These are phyloP conservation scores for Cutaneotrichosporon sp. DNA, from an alignment of 1,284 basidiomycete species.

Conservation along the genomic window DNA sequence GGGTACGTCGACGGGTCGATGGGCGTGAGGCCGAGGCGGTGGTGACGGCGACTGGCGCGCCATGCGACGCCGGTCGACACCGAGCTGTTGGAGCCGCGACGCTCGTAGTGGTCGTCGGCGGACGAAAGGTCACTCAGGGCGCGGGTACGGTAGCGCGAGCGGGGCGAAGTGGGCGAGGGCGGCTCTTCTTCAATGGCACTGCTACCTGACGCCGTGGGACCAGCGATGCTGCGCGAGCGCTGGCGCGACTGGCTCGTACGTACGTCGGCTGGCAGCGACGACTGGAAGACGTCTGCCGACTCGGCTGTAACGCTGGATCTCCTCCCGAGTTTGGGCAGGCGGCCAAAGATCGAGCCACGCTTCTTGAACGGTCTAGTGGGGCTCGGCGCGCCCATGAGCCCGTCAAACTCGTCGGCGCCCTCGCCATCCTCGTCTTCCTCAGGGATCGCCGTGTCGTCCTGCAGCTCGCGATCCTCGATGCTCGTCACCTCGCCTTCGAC, in stretches of 20 bases:
- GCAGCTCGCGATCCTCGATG: conserved; percentile 62
- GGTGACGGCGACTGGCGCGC: conserved; percentile 2
- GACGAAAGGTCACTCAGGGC: conserved; percentile 28
- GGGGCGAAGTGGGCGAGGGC: neutral
- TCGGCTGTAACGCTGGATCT: conserved; percentile 20
- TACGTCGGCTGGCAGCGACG: conserved; percentile 28
- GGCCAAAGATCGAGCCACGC: conserved; percentile 22
- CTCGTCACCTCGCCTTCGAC: conserved; percentile 62
- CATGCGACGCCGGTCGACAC: conserved; percentile 24
- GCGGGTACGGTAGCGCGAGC: conserved; percentile 18
- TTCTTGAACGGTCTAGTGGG: conserved; percentile 14
- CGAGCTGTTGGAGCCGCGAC: conserved; percentile 40
- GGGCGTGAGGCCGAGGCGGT: conserved; percentile 20
- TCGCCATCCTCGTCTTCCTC: conserved; percentile 54
- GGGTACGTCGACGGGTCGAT: conserved; percentile 36
- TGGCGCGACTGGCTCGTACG: conserved; percentile 10
- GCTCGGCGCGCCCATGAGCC: conserved; percentile 11
- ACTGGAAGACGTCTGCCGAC: conserved; percentile 43
- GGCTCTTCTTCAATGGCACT: neutral
- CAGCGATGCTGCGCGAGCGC: conserved; percentile 14
- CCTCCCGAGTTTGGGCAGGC: conserved; percentile 8
- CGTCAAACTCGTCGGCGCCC: conserved; percentile 54
- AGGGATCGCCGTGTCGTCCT: conserved; percentile 48
- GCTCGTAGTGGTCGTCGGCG: conserved; percentile 25
- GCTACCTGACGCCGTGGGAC: neutral